These are phyloP conservation scores for Esteya vermicola DNA, from an alignment of 2,329 filamentous ascomycete genomes.

Conservation along the genomic window DNA sequence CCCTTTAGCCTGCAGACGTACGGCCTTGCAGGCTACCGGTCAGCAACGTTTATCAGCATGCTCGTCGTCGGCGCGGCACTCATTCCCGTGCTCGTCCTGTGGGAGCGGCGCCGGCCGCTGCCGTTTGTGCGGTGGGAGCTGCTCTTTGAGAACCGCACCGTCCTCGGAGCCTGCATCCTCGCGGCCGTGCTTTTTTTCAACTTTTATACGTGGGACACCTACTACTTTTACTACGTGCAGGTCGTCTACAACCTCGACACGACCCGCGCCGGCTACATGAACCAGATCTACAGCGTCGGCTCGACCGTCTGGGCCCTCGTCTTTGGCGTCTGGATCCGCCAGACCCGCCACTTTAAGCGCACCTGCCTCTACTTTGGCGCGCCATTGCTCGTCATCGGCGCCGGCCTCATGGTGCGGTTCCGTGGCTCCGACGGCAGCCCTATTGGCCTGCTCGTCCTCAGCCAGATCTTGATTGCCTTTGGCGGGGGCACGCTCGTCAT, in stretches of 20 bases:
- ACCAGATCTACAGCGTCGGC: conserved; percentile 6
- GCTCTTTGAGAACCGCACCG: conserved; percentile 31
- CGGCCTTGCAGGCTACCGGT: conserved; percentile 23
- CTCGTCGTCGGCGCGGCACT: conserved; percentile 22
- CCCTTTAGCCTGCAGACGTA: conserved; percentile 44
- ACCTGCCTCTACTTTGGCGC: neutral
- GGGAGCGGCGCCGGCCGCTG: conserved; percentile 22
- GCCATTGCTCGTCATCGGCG: conserved; percentile 24
- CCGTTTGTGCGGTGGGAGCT: conserved; percentile 25
- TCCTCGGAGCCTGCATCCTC: conserved; percentile 16
- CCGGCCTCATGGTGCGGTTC: conserved; percentile 42
- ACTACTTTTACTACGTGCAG: conserved; percentile 9
- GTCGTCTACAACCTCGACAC: conserved; percentile 9
- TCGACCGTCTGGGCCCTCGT: conserved; percentile 27
- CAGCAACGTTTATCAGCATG: conserved; percentile 25
- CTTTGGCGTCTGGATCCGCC: conserved; percentile 31
- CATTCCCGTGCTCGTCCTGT: conserved; percentile 21
- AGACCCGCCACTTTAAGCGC: conserved; percentile 32
- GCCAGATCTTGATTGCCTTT: conserved; percentile 37
- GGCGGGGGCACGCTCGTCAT: conserved; percentile 44
- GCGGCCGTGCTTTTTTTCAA: neutral
- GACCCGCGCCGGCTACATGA: conserved; percentile 6
- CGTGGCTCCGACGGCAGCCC: conserved; percentile 32
- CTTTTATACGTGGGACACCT: conserved; percentile 6
- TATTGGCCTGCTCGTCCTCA: conserved; percentile 38